These are phyloP conservation scores for Botryotinia globosa DNA, from an alignment of 2,329 filamentous ascomycete species.

Conservation along the genomic window DNA sequence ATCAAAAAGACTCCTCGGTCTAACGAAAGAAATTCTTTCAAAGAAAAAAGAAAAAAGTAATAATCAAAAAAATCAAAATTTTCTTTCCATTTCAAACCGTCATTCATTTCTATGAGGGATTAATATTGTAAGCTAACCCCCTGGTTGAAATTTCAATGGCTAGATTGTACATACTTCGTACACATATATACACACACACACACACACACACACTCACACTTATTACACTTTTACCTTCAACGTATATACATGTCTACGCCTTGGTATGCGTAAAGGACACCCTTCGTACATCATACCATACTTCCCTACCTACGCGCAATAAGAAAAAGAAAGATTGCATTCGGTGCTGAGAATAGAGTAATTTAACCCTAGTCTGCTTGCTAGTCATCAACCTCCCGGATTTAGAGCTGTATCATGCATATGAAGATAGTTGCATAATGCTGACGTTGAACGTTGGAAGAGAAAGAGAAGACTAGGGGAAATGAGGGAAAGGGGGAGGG, in stretches of 20 bases:
- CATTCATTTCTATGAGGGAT: constrained; percentile 9
- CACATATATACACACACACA: neutral
- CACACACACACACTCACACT: neutral
- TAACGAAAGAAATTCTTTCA: constrained; percentile 1
- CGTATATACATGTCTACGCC: neutral
- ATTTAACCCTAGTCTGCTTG: neutral
- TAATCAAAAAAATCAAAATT: neutral
- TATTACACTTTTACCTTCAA: neutral
- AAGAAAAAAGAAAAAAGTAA: neutral
- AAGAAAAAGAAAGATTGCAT: neutral
- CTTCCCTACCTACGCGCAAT: neutral
- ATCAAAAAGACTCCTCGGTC: neutral
- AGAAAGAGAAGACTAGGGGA: neutral
- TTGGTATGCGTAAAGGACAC: neutral
- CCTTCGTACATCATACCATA: neutral
- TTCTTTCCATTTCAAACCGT: neutral
- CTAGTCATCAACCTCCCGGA: neutral
- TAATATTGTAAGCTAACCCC: neutral
- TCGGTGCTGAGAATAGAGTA: neutral
- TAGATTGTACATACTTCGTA: neutral
- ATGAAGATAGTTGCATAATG: constrained; percentile 7
- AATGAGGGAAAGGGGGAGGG: neutral
- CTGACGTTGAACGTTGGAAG: neutral
- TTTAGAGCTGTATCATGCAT: neutral
- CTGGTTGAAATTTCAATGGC: neutral